Evolutionary conservation across 495 filamentous ascomycete genomes (phyloP), one percentile per base, ranked within the genome.

Genomic region (Podospora australis): DNA sequence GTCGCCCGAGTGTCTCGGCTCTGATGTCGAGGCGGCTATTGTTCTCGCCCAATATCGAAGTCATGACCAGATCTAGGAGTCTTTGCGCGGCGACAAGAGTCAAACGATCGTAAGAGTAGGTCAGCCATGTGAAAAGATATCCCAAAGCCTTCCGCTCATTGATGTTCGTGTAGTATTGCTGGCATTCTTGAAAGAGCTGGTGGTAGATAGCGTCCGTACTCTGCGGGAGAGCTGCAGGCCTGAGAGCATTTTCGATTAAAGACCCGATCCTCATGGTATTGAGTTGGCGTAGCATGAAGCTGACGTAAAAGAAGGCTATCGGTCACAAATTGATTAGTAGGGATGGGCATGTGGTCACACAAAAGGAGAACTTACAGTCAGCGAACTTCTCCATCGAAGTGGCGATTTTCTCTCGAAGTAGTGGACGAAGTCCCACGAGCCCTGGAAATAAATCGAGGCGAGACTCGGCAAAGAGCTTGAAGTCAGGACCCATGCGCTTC

Each of bases 221-320:
- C 23, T 16, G 6, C 3, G 40, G 40, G 5, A 43, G 40, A 2
- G 40, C 40, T 6, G 20, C 38, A 5, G 21, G 40, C 23, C 21
- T 16, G 23, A 43, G 20, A n/a, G 21, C 11, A 16, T 13, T 43
- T n/a, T 43, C 40, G 11, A 43, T 17, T 23, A 43, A 14, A n/a
- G 40, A 43, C 4, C 19, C 23, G 17, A 43, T 43, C 14, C 20
- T 25, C 40, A 43, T 43, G 0, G 22, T 25, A 13, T 43, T 23
- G 4, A 43, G 23, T 9, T 43, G 40, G 4, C 40, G 40, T 6
- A 43, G 40, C 21, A 43, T 26, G 40, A 26, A 26, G 21, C 8
- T 43, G 40, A 43, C 40, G 40, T 43, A 43, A 14, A 43, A 43
- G 23, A 43, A 43, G 9, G 40, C n/a, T n/a, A n/a, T n/a, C n/a